Evolutionary conservation across 306 rosid species (phyloP).

Genomic region (Cucurbita maxima): DNA sequence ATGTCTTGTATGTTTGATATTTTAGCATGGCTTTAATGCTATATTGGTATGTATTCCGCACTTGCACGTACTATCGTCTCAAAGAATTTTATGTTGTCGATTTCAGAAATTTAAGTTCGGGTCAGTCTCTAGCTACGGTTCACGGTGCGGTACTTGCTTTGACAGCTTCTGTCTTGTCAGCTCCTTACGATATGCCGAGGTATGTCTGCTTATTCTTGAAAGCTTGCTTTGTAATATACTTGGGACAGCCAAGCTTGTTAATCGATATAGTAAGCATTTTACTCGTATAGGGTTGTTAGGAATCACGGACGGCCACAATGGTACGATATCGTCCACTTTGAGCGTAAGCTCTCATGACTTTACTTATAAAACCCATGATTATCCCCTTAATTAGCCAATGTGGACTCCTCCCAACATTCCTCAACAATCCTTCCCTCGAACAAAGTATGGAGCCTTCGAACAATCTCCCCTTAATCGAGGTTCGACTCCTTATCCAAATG

Average conservation of each 20-base stretch:
- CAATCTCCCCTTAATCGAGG: too few species aligned
- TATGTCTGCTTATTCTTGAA: conserved; percentile 16
- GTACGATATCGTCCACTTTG: too few species aligned
- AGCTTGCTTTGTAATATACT: background rate
- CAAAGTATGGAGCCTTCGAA: too few species aligned
- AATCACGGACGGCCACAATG: too few species aligned
- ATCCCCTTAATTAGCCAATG: too few species aligned
- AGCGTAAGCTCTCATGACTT: too few species aligned
- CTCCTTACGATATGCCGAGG: conserved; percentile 98
- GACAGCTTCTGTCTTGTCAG: conserved; percentile 80
- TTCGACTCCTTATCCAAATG: too few species aligned
- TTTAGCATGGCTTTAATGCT: background rate
- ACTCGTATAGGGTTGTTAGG: background rate
- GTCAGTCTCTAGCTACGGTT: conserved; percentile 54
- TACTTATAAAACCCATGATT: too few species aligned
- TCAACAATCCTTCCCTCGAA: too few species aligned
- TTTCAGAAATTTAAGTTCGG: conserved; percentile 58
- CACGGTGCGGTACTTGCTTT: conserved; percentile 94
- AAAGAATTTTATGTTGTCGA: background rate
- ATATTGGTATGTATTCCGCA: background rate
- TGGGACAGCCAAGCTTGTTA: background rate
- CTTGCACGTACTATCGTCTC: background rate
- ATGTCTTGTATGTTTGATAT: background rate
- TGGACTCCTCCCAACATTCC: too few species aligned
- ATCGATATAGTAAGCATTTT: background rate